A percentile compares a stretch with the other conserved stretches of the same genome.
Evolutionary conservation across 1,284 basidiomycete genomes (phyloP).

Genomic region (Irpex rosettiformis): DNA sequence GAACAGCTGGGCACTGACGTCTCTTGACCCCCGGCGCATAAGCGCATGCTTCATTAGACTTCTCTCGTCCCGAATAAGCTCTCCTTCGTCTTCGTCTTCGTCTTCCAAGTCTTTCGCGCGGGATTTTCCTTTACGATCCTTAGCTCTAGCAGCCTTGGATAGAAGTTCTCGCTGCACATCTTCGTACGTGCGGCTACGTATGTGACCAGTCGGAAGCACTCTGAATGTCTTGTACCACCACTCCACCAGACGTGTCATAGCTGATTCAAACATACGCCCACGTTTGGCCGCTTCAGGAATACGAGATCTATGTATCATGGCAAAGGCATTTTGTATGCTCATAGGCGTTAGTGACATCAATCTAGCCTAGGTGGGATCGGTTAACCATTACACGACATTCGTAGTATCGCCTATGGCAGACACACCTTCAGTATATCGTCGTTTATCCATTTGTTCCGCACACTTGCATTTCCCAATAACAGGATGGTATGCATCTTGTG

Average conservation of each 20-base stretch:
- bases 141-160: constrained; percentile 29
- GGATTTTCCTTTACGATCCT: constrained; percentile 29
- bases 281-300: constrained; percentile 78
- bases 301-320: constrained; percentile 77
- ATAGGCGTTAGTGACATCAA: constrained; percentile 84
- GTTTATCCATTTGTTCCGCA: constrained; percentile 85
- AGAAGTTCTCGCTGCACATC: constrained; percentile 52
- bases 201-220: constrained; percentile 57
- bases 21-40: constrained; percentile 78
- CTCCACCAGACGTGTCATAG: constrained; percentile 66
- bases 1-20: constrained; percentile 90
- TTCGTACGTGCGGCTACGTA: constrained; percentile 74
- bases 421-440: constrained; percentile 79
- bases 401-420: constrained; percentile 12
- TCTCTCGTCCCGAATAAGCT: constrained; percentile 72
- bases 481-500: constrained; percentile 87
- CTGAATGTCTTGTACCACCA: constrained; percentile 83
- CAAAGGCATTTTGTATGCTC: constrained; percentile 73
- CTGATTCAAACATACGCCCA: constrained; percentile 81
- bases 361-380: constrained; percentile 70
- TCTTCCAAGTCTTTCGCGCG: constrained; percentile 18
- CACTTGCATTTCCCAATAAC: constrained; percentile 71
- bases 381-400: constrained; percentile 18
- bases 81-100: constrained; percentile 54
- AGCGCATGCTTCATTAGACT: constrained; percentile 90